Evolutionary conservation across 106 monocot genomes (phyloP), one percentile per base, ranked within the genome.

Genomic region (Xerophyta viscosa): DNA sequence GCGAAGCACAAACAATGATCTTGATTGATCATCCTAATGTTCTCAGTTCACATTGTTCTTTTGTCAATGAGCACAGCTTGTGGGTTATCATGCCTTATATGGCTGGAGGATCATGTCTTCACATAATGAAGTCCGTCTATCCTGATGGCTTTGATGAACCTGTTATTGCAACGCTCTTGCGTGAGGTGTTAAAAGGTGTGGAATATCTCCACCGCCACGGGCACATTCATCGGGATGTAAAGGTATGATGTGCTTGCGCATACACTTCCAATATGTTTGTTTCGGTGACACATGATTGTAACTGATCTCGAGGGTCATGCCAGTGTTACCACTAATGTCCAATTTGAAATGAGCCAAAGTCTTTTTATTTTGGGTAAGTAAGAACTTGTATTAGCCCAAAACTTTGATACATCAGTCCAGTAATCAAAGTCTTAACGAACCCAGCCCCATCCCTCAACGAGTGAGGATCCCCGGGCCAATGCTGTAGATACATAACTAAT

Each of bases 31-130:
- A 81, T 56, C 71, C 67, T 4, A 81, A 81, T 63, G 56, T 81
- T 27, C 59, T 81, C 4, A 64, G 54, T 13, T 61, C 76, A 7
- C 54, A 76, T 46, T 81, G 81, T 46, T 76, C 81, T 17, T 81
- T 81, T 64, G 58, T 66, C 9, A 52, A 26, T 31, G 71, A 48
- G 11, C 71, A 68, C 39, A 28, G 56, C 27, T 47, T 81, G 42
- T 81, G 81, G 81, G 76, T 81, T 29, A 71, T 81, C 30, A 81
- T 81, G 81, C 81, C 81, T 4, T 81, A 61, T 33, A 81, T 81
- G 81, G 66, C 71, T 41, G 81, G 76, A 25, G 81, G 81, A 0
- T 81, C 81, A 31, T 76, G 71, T 50, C 67, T 67, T 63, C 81
- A 81, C 48, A 67, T 81, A 41, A 81, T 81, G 81, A 81, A 71